Percentiles rank a stretch among this genome's conserved stretches.
phyloP scores from a whole-genome alignment of 176 grass and related monocot species.

The Rhynchospora breviuscula region DNA sequence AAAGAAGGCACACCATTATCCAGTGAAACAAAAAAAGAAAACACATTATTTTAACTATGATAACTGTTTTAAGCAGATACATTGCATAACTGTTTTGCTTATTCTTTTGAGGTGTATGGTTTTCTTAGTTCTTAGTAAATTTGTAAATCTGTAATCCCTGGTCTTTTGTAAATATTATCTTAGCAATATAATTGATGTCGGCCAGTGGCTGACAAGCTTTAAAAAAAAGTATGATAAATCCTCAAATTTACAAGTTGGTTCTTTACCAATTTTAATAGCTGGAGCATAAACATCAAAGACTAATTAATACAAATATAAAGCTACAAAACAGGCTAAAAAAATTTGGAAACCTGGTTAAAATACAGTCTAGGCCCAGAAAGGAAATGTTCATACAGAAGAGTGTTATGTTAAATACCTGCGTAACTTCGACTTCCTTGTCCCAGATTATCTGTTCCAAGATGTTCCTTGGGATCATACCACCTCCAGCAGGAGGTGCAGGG shows the following conservation, averaged over 20 bases:
- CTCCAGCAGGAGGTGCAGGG: constrained; percentile 20
- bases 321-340: neutral
- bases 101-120: no score
- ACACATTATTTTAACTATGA: neutral
- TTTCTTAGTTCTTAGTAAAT: no score
- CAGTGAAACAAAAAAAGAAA: constrained; percentile 8
- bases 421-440: constrained; percentile 87
- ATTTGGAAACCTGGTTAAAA: neutral
- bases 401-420: constrained; percentile 33
- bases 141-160: no score
- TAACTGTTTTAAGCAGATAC: neutral
- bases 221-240: neutral
- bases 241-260: neutral
- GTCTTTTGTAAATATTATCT: no score
- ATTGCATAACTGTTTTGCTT: no score
- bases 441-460: constrained; percentile 89
- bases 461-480: constrained; percentile 37
- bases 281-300: neutral
- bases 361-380: neutral
- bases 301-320: neutral
- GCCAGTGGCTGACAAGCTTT: no score
- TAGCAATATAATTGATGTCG: no score
- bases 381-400: neutral
- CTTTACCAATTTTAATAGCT: neutral
- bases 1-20: constrained; percentile 4